Evolutionary conservation across 2,329 filamentous ascomycete species (phyloP).

Genomic region (Berkeleyomyces rouxiae): DNA sequence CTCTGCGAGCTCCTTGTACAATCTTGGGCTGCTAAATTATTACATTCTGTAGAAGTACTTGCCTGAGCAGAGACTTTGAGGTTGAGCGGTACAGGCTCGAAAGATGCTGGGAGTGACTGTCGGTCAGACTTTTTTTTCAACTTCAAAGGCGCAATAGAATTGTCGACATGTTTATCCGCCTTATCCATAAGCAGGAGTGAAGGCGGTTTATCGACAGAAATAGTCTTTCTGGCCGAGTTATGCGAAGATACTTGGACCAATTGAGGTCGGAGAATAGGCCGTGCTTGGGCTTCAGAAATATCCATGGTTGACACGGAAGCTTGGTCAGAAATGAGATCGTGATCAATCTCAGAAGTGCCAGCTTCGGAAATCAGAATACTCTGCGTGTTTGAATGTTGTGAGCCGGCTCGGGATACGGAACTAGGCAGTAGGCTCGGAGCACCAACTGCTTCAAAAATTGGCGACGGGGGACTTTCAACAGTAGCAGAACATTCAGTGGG

Average conservation of each 20-base stretch:
- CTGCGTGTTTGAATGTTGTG: neutral
- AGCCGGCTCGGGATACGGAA: neutral
- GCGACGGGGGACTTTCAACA: neutral
- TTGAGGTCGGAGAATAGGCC: constrained; percentile 16
- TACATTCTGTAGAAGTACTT: neutral
- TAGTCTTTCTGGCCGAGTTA: neutral
- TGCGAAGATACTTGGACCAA: constrained; percentile 13
- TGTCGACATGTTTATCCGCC: neutral
- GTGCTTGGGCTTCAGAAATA: constrained; percentile 16
- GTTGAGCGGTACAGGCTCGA: neutral
- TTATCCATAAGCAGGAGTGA: neutral
- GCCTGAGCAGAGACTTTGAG: neutral
- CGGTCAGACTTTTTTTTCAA: neutral
- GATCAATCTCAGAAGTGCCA: neutral
- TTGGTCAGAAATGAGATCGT: constrained; percentile 11
- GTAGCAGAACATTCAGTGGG: neutral
- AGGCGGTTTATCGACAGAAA: neutral
- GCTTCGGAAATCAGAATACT: neutral
- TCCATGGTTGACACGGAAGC: constrained; percentile 17
- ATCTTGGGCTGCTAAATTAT: neutral
- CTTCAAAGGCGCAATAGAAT: neutral
- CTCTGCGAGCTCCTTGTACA: neutral
- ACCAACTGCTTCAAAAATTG: neutral
- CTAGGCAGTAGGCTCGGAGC: neutral
- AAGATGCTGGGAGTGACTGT: neutral